Evolutionary conservation across 305 asterid species (phyloP).

Genomic region (Solanum aculeatissimum): DNA sequence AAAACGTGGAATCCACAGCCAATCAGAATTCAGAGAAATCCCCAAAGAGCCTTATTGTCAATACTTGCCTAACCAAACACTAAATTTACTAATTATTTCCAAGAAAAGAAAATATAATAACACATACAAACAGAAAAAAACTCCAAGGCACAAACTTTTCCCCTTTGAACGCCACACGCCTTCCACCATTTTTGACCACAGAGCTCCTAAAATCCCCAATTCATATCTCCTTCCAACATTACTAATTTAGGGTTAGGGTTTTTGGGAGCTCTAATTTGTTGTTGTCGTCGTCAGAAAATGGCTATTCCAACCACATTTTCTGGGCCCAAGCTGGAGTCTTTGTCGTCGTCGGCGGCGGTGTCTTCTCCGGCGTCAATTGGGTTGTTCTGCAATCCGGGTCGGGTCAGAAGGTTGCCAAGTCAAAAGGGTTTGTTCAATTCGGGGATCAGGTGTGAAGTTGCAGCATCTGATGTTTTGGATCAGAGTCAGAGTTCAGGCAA

Average conservation of each 20-base stretch:
- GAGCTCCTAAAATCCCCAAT: conserved; percentile 1
- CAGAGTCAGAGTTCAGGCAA: conserved; percentile 18
- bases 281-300: conserved; percentile 16
- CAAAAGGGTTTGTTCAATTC: neutral
- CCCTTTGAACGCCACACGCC: neutral
- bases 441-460: conserved; percentile 34
- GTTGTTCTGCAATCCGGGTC: conserved; percentile 26
- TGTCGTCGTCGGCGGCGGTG: conserved; percentile 35
- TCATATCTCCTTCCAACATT: neutral
- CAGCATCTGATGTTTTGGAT: conserved; percentile 17
- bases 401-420: conserved; percentile 9
- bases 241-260: neutral
- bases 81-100: neutral
- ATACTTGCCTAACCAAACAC: neutral
- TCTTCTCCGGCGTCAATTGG: conserved; percentile 34
- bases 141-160: neutral
- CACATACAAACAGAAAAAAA: neutral
- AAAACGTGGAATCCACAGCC: conserved; percentile 49
- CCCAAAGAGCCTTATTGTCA: conserved; percentile 2
- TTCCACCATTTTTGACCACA: neutral
- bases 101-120: neutral
- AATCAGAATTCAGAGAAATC: conserved; percentile 64
- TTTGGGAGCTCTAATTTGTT: neutral
- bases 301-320: conserved; percentile 64
- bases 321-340: conserved; percentile 69